phyloP scores from a whole-genome alignment of 441 rosid genomes.

The Populus tomentosa region DNA sequence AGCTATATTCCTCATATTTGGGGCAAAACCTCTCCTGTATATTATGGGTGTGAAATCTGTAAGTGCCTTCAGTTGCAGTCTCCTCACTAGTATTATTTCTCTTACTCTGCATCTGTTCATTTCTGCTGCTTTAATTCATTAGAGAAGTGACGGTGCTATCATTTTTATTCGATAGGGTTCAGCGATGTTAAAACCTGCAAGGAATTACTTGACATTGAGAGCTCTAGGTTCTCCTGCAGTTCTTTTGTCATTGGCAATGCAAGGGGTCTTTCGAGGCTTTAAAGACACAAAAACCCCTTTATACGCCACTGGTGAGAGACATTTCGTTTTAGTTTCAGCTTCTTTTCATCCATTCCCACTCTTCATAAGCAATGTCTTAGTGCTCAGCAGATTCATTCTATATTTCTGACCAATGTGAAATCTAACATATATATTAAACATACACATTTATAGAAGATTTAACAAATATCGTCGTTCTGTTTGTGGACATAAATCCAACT shows the following conservation, averaged over 20 bases:
- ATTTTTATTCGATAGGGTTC: slow-evolving; percentile 45
- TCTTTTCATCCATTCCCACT: neutral
- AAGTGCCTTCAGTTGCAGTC: slow-evolving; percentile 20
- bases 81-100: neutral
- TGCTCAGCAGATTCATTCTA: neutral
- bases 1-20: slow-evolving; percentile 61
- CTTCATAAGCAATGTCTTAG: neutral
- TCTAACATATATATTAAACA: no score
- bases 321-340: slow-evolving; percentile 6
- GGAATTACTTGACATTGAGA: slow-evolving; percentile 66
- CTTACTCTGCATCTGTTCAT: neutral
- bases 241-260: slow-evolving; percentile 80
- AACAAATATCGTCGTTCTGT: neutral
- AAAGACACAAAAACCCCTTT: slow-evolving; percentile 85
- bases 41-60: slow-evolving; percentile 86
- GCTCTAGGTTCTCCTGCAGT: slow-evolving; percentile 95
- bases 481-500: neutral
- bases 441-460: neutral
- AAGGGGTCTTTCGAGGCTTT: slow-evolving; percentile 84
- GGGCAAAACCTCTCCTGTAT: slow-evolving; percentile 61
- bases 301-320: slow-evolving; percentile 54
- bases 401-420: no score
- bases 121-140: neutral
- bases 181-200: slow-evolving; percentile 71
- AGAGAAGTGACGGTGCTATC: slow-evolving; percentile 29